Evolutionary conservation across 768 basidiomycete genomes (phyloP).

Genomic region (Lactifluus piperatus): DNA sequence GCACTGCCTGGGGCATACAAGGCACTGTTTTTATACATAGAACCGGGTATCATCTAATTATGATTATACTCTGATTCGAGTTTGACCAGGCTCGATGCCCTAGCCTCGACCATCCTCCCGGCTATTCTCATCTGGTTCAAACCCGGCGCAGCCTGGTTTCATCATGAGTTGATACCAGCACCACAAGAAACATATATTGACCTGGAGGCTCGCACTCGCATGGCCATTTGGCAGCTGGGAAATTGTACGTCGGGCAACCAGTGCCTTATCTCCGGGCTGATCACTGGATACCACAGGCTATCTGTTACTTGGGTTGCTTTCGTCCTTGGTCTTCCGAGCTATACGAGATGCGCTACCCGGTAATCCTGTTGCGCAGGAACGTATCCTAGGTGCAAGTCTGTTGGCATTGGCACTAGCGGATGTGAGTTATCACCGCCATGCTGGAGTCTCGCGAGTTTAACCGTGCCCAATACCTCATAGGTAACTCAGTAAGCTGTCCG

Average conservation of each 20-base stretch:
- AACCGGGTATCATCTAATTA: constrained; percentile 38
- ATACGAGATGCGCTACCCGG: constrained; percentile 49
- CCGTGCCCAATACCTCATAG: constrained; percentile 27
- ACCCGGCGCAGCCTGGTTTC: constrained; percentile 60
- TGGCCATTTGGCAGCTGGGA: constrained; percentile 60
- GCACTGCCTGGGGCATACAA: constrained; percentile 59
- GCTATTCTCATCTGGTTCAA: constrained; percentile 44
- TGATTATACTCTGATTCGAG: background rate
- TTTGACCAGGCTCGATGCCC: background rate
- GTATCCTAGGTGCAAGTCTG: constrained; percentile 54
- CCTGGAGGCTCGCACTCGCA: constrained; percentile 43
- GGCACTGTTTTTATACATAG: constrained; percentile 53
- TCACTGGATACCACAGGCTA: constrained; percentile 46
- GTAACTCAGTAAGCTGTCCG: constrained; percentile 45
- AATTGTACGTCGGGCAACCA: constrained; percentile 42
- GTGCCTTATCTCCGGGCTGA: no score
- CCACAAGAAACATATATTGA: constrained; percentile 26
- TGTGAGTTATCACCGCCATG: constrained; percentile 34
- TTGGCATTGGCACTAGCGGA: constrained; percentile 61
- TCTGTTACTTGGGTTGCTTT: constrained; percentile 52
- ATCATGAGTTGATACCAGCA: constrained; percentile 53
- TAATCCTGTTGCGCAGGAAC: constrained; percentile 56
- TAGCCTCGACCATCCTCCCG: constrained; percentile 45
- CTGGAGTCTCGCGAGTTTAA: background rate
- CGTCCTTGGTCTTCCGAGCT: constrained; percentile 58